A percentile compares a stretch with the other conserved stretches of the same genome.
Conservation (phyloP, 2,329 filamentous ascomycete genomes). For the Dactylellina drechsleri region DNA sequence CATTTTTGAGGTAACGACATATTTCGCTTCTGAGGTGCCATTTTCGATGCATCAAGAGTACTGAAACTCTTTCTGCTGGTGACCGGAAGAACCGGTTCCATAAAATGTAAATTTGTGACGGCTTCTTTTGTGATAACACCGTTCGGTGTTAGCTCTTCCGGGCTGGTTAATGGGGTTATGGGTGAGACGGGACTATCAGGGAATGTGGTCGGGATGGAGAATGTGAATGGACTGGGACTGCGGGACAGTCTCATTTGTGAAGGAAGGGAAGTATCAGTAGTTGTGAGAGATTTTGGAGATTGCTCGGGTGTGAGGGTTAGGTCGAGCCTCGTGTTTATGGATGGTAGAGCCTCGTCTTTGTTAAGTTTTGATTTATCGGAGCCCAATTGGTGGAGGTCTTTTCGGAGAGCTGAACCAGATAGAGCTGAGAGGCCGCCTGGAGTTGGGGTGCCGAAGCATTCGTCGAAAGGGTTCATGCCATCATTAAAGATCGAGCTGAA, state of each 20-base stretch:
- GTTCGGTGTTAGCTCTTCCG: constrained; percentile 42
- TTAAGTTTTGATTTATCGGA: constrained; percentile 33
- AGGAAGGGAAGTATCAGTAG: constrained; percentile 22
- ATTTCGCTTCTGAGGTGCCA: constrained; percentile 32
- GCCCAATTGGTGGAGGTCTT: constrained; percentile 23
- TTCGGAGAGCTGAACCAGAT: constrained; percentile 31
- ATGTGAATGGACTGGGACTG: constrained; percentile 49
- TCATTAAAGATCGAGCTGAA: constrained; percentile 54
- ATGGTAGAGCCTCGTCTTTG: constrained; percentile 45
- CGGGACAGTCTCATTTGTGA: constrained; percentile 34
- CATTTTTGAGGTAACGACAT: constrained; percentile 38
- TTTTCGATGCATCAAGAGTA: neutral
- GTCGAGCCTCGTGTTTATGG: constrained; percentile 49
- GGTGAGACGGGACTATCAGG: constrained; percentile 47
- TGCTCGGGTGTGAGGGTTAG: constrained; percentile 52
- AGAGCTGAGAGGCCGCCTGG: constrained; percentile 17
- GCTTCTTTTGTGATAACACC: constrained; percentile 26
- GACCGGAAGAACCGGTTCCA: neutral
- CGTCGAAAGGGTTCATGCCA: constrained; percentile 54
- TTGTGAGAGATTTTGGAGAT: constrained; percentile 44
- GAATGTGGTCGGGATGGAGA: constrained; percentile 37
- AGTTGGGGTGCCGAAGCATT: constrained; percentile 40
- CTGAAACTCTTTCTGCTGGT: constrained; percentile 14
- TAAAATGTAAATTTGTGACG: constrained; percentile 7
- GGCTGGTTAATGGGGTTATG: constrained; percentile 50